phyloP scores from a whole-genome alignment of 129 eudicot species.

The Pittosporum tobira region DNA sequence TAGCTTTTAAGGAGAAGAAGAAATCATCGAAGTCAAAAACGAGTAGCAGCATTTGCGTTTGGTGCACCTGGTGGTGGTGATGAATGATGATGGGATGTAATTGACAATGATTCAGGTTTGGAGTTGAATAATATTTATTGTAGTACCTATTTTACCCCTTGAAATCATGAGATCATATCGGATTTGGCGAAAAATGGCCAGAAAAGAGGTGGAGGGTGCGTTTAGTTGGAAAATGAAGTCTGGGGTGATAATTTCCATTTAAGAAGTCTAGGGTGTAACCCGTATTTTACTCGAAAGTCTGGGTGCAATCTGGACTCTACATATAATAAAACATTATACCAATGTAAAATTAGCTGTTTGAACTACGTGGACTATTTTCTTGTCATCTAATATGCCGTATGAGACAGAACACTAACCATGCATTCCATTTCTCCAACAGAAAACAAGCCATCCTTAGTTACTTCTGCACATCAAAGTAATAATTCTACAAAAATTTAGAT shows the following conservation, averaged over 20 bases:
- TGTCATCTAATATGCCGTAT: neutral
- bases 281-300: too few relatives aligned
- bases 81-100: slow-evolving; percentile 24
- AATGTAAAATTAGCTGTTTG: neutral
- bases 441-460: slow-evolving; percentile 94
- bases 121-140: too few relatives aligned
- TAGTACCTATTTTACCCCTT: too few relatives aligned
- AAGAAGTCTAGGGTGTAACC: too few relatives aligned
- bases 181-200: too few relatives aligned
- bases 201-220: too few relatives aligned
- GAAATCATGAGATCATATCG: too few relatives aligned
- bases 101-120: slow-evolving; percentile 11
- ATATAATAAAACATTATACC: neutral
- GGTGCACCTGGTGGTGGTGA: slow-evolving; percentile 45
- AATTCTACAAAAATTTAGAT: slow-evolving; percentile 8
- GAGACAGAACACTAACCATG: slow-evolving; percentile 54
- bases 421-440: slow-evolving; percentile 99
- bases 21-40: slow-evolving; percentile 43
- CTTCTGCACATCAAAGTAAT: slow-evolving; percentile 50
- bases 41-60: slow-evolving; percentile 42
- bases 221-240: too few relatives aligned
- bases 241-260: too few relatives aligned
- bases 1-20: slow-evolving; percentile 39
- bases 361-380: neutral
- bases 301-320: too few relatives aligned